Evolutionary conservation across 2,329 filamentous ascomycete species (phyloP), one percentile per base, ranked within the genome.

Genomic region (Hysterium pulicare): DNA sequence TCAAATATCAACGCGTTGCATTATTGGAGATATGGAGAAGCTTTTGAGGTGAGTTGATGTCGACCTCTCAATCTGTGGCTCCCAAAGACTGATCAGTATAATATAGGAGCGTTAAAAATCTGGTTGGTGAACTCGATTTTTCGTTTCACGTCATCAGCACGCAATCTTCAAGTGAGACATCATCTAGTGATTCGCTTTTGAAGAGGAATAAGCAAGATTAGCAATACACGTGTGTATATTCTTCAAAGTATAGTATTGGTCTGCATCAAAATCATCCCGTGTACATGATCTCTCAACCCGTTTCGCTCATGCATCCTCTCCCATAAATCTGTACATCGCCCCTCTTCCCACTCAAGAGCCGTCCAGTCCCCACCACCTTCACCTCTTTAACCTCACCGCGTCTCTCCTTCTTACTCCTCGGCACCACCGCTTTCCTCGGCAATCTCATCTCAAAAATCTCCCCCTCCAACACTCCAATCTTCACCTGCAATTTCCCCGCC

Each of bases 41-140:
- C 61, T 90, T 43, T 70, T 87, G 47, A 70, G 37, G 59, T 61
- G 48, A 44, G 57, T 50, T 24, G 17, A n/a, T 32, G n/a, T n/a
- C n/a, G n/a, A n/a, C n/a, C n/a, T n/a, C n/a, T n/a, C n/a, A n/a
- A n/a, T n/a, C n/a, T n/a, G n/a, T n/a, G n/a, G n/a, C n/a, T n/a
- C n/a, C n/a, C n/a, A n/a, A n/a, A n/a, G n/a, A n/a, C n/a, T n/a
- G n/a, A n/a, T n/a, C n/a, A n/a, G 32, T 38, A 24, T 17, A 15
- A 8, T 41, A 16, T 40, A 73, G 70, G 17, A 73, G 74, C 21
- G 79, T 90, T 1, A 83, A 77, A 56, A 75, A 76, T 30, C 67
- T 90, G 22, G 85, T 90, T 0, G 86, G 86, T 1, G 84, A 87
- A 48, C 74, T 88, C 17, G 86, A 90, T 61, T 90, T 90, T 55